Base-by-base conservation (phyloP, 75 land plant species). In the Isoetes taiwanensis region DNA sequence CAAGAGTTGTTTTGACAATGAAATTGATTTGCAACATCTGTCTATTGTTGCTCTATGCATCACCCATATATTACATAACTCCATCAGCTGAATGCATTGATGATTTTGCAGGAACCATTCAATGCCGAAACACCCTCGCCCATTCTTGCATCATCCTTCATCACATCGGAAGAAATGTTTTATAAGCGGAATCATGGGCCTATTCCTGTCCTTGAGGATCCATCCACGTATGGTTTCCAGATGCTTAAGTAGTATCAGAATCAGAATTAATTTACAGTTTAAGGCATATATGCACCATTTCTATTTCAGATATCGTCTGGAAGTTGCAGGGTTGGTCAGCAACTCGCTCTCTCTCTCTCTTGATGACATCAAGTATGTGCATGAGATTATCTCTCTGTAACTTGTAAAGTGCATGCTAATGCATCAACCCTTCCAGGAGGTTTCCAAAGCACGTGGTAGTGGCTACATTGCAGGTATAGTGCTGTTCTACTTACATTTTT, bases 161-260 rank as follows among this genome's bases (percentile, higher is more conserved):
- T 87, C 8, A 93, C 98, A 50, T 77, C 95, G 27, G 80, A 74
- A 54, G 98, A 84, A 56, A 66, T 78, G 56, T 93, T 93, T 58
- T 93, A 87, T 64, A 93, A 93, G 70, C 78, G 98, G 60, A 93
- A 81, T 58, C 98, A 93, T 77, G 98, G 98, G 25, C 98, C 98
- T 24, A 81, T 93, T 62, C 98, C 98, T 0, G 42, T 88, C 30
- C 80, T 88, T 38, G 79, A 77, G 46, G 81, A 87, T 35, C 41
- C 52, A 33, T 35, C 62, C 12, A 43, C 54, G 73, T 71, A 58
- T 29, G 17, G 28, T 19, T 54, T 41, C 79, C 28, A 69, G 79
- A 11, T 66, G 71, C 82, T 78, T 26, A 24, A 16, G 1, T 20
- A 28, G 8, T 6, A 23, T 2, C 34, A 39, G 64, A 26, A 4